Conservation (phyloP, 75 land plant species). For the Pinus taeda region DNA sequence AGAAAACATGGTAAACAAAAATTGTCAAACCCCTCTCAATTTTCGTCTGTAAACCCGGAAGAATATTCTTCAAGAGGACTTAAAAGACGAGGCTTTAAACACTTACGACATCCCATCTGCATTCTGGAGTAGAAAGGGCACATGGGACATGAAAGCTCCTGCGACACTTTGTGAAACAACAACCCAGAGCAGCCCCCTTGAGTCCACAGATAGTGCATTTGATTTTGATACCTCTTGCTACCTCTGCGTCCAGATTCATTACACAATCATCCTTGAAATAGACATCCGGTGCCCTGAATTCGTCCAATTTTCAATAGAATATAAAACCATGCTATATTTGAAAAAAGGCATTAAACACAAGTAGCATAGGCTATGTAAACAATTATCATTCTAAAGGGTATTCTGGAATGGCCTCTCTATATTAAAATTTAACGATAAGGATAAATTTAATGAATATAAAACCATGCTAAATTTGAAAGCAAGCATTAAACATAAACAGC, state of each 20-base stretch:
- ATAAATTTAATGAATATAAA: not conserved
- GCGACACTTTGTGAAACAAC: constrained; percentile 57
- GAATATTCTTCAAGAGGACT: not conserved
- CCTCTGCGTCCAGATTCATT: constrained; percentile 63
- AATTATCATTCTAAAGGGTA: not conserved
- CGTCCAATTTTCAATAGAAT: not conserved
- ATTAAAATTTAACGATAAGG: not conserved
- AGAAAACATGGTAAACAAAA: not conserved
- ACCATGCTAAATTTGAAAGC: not conserved
- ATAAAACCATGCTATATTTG: not conserved
- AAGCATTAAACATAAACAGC: not conserved
- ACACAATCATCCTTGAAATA: constrained; percentile 58
- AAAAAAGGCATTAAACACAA: not conserved
- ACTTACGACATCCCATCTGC: constrained; percentile 78
- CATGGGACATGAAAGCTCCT: constrained; percentile 86
- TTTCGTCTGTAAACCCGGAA: not conserved
- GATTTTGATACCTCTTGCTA: constrained; percentile 65
- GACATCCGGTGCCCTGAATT: constrained; percentile 81
- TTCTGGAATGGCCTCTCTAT: not conserved
- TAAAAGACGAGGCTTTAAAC: not conserved
- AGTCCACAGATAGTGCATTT: constrained; percentile 68
- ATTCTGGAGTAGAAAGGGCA: constrained; percentile 44
- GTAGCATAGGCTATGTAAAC: not conserved
- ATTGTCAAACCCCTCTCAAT: not conserved
- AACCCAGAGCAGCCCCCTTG: constrained; percentile 94